Base-by-base conservation (phyloP, 2,329 filamentous ascomycete species). In the Hypoxylon sp. region DNA sequence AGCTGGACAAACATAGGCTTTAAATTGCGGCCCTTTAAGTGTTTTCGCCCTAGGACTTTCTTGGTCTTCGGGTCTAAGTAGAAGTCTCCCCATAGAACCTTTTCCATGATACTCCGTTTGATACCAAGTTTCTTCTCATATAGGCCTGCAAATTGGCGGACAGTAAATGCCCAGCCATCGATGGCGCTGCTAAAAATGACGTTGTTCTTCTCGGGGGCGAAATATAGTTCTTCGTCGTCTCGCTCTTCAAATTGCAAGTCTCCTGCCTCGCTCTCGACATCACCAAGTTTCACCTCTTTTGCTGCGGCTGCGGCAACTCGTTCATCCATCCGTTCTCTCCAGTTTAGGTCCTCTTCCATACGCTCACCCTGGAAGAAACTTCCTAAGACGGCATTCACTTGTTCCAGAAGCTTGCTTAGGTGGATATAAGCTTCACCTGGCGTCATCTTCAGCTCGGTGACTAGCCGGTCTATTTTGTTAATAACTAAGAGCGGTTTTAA, bases 1-100 rank as follows among this genome's bases (percentile, higher is more conserved):
- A 99, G 84, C 79, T 98, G 96, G 13, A 98, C 96, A 79, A 99
- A 99, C 87, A 99, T 93, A 7, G 96, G 96, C 81, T 98, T 99
- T 68, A 99, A 82, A 65, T 91, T 89, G 50, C 96, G 87, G 2
- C 96, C 96, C 78, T 97, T 98, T 55, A 99, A 84, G 82, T 99
- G 96, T 80, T 97, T 98, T 28, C 90, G 88, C 0, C 91, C 92
- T 5, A 99, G 84, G 0, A 99, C 91, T 76, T 97, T 93, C 79
- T 97, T 99, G 0, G 94, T 97, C 80, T 98, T 99, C 5, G 96
- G 94, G 76, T 99, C 96, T 48, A 99, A 83, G 79, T 98, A 99
- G 79, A 93, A 99, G 78, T 94, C 95, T 49, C 96, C 96, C 96
- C 96, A 99, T 0, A 99, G 85, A 0, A 98, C 93, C 77, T 96